phyloP scores from a whole-genome alignment of 148 eudicot species.

The Pharnaceum exiguum region DNA sequence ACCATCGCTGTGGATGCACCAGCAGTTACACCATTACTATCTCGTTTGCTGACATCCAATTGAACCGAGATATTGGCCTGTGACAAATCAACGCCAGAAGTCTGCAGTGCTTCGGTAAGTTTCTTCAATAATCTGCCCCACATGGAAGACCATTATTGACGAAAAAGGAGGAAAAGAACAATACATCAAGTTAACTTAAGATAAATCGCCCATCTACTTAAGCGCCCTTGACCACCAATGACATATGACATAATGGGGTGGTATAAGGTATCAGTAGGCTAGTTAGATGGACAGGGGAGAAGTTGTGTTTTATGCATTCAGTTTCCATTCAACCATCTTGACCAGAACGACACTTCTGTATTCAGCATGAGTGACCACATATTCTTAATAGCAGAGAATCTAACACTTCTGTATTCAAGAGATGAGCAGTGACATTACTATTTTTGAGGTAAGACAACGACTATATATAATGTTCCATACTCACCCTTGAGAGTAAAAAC shows the following conservation, averaged over 20 bases:
- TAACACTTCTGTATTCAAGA: too few relatives aligned
- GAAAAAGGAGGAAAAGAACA: background rate
- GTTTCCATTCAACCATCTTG: too few relatives aligned
- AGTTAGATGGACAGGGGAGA: too few relatives aligned
- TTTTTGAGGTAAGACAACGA: background rate
- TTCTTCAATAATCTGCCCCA: conserved; percentile 60
- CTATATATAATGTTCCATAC: conserved; percentile 3
- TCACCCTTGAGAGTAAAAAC: conserved; percentile 76
- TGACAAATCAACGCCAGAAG: conserved; percentile 89
- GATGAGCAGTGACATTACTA: background rate
- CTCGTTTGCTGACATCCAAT: conserved; percentile 63
- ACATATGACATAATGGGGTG: too few relatives aligned
- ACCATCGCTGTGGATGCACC: conserved; percentile 33
- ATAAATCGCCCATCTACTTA: too few relatives aligned
- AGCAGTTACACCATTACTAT: conserved; percentile 21
- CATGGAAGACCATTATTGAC: conserved; percentile 3
- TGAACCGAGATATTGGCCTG: conserved; percentile 80
- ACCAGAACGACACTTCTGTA: too few relatives aligned
- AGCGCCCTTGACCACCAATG: too few relatives aligned
- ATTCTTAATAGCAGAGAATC: too few relatives aligned
- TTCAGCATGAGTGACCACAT: too few relatives aligned
- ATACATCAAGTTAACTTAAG: background rate
- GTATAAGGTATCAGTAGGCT: too few relatives aligned
- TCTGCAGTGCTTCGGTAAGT: conserved; percentile 59
- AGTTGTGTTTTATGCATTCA: too few relatives aligned